Conservation (phyloP, 2,329 filamentous ascomycete genomes). For the Lasiodiplodia gonubiensis region DNA sequence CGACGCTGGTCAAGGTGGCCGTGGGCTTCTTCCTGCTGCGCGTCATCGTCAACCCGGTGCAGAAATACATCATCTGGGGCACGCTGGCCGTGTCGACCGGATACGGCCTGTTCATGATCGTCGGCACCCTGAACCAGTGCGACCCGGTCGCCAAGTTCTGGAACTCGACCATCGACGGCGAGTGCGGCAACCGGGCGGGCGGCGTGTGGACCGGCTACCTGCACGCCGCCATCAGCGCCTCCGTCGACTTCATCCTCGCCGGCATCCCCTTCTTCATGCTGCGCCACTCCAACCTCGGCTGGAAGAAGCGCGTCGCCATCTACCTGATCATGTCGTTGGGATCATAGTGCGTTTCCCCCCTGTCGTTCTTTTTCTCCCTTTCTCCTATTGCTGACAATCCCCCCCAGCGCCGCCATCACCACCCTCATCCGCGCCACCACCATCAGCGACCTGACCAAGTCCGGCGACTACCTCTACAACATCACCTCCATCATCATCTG, state of each 20-base stretch:
- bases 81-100: conserved; percentile 16
- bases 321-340: conserved; percentile 15
- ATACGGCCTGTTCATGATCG: conserved; percentile 10
- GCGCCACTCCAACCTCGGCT: conserved; percentile 1
- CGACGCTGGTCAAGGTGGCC: conserved; percentile 56
- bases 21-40: conserved; percentile 61
- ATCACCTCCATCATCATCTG: conserved; percentile 23
- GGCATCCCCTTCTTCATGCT: conserved; percentile 16
- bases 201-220: conserved; percentile 7
- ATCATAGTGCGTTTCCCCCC: background rate
- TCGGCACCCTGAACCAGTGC: conserved; percentile 40
- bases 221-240: conserved; percentile 5
- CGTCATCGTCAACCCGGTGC: conserved; percentile 53
- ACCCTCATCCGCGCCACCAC: conserved; percentile 9
- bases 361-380: background rate
- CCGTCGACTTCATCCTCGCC: background rate
- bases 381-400: background rate
- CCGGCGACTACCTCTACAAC: conserved; percentile 17
- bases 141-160: conserved; percentile 58
- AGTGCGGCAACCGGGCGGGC: background rate
- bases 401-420: background rate
- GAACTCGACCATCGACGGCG: conserved; percentile 33
- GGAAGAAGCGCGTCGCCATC: conserved; percentile 2
- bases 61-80: conserved; percentile 53
- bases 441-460: background rate